Conservation (phyloP, 257 asterid species). For the Gardenia jasminoides region DNA sequence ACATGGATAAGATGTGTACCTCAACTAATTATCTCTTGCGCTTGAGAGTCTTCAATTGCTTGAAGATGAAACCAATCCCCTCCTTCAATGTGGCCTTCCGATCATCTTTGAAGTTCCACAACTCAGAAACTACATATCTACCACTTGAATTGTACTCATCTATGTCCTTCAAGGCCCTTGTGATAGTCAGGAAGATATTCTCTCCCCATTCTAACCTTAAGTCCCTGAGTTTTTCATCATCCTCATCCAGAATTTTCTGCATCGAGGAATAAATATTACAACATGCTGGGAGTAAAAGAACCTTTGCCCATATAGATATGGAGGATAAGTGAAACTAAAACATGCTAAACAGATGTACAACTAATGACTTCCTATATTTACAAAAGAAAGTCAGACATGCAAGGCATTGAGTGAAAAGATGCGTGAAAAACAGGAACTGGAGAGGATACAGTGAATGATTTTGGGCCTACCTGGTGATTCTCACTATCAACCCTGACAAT, state of each 20-base stretch:
- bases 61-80: slow-evolving; percentile 33
- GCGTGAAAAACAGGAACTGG: background rate
- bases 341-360: background rate
- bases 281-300: background rate
- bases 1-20: background rate
- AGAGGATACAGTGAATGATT: background rate
- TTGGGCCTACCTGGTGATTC: slow-evolving; percentile 35
- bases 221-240: slow-evolving; percentile 23
- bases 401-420: background rate
- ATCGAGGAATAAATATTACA: slow-evolving; percentile 6
- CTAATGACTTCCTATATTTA: background rate
- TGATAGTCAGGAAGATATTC: slow-evolving; percentile 28
- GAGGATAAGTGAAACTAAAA: background rate
- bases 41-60: slow-evolving; percentile 31
- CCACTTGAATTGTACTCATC: slow-evolving; percentile 48
- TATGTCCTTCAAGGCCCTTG: slow-evolving; percentile 35
- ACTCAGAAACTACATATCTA: slow-evolving; percentile 40
- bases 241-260: slow-evolving; percentile 33
- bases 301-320: background rate
- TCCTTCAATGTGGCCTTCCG: slow-evolving; percentile 50
- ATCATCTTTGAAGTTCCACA: slow-evolving; percentile 43
- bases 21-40: slow-evolving; percentile 27
- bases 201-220: slow-evolving; percentile 38
- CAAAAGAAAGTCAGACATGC: background rate
- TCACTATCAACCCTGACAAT: slow-evolving; percentile 37